Evolutionary conservation across 2,329 filamentous ascomycete genomes (phyloP), one percentile per base, ranked within the genome.

Genomic region (Microdochium paspali): DNA sequence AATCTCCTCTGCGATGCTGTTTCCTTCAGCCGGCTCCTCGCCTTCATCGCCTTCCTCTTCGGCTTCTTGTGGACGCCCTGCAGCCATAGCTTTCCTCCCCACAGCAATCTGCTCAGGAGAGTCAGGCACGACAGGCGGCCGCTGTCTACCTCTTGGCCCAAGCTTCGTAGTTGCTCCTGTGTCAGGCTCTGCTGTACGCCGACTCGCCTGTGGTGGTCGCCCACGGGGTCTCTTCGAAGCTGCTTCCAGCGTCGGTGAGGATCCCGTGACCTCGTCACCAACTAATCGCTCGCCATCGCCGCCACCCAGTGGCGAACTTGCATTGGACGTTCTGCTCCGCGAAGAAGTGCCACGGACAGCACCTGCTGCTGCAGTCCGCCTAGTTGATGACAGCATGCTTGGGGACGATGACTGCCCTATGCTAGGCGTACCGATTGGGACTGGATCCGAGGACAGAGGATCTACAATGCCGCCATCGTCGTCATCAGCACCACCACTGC

Each of bases 1-100:
- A 15, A 77, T 66, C 44, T 74, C 70, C 45, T 75, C 18, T 3
- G 35, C 65, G 1, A 70, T n/a, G n/a, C n/a, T n/a, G n/a, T n/a
- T n/a, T n/a, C n/a, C n/a, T n/a, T n/a, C n/a, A n/a, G n/a, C n/a
- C n/a, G n/a, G n/a, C n/a, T n/a, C n/a, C n/a, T n/a, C 26, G 26
- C 7, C 73, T 44, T 65, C 60, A 10, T 66, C 61, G 2, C 56
- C 53, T 12, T 56, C 60, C 1, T 53, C 48, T 2, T 50, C 49
- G 13, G 51, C 49, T 4, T 50, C 48, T 5, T 60, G 57, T 10
- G 55, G 57, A 4, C 54, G 55, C 20, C 44, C 53, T 2, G 50
- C 52, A 24, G 56, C 54, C 4, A 52, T 49, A n/a, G 51, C 55
- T 31, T 42, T 56, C 13, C 48, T 45, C 31, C 58, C 32, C 12